Base-by-base conservation (phyloP, 2,329 filamentous ascomycete genomes). In the Aspergillus luchuensis region DNA sequence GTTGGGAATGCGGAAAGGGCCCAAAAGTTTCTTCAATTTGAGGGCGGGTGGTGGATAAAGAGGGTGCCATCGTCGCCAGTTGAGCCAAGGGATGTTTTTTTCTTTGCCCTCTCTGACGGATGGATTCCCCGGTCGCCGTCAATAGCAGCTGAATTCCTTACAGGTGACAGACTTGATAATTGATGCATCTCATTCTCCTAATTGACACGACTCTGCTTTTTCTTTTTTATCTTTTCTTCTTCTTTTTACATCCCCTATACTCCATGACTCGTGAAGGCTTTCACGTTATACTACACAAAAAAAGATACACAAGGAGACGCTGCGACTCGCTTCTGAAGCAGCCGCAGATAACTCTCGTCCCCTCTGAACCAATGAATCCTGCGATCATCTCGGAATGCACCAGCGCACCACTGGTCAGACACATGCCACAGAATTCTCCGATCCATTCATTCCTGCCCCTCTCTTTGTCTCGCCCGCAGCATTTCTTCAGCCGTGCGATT, bases 371-470 rank as follows among this genome's bases (percentile, higher is more conserved):
- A 50, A 50, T 50, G 47, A 17, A 33, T 50, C 47, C 47, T 50
- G 47, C 47, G 47, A 33, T 50, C 47, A 33, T 19, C 25, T 56
- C 39, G 53, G 53, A 56, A 47, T 56, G 39, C 39, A 47, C 53
- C 53, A 33, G 53, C 39, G 30, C 23, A 28, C 33, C 6, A 45
- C 39, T 36, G n/a, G 39, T 33, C 39, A 56, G 53, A 43, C 41
- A 45, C 41, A 56, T 45, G 25, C 39, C 43, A 28, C 53, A 28
- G 53, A 56, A 45, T 23, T 47, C 51, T 39, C 36, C 53, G 39
- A 56, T 56, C 25, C 53, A 21, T 56, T 43, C 52, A 55, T 41
- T 45, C 38, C 23, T 53, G 7, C 47, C 50, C 36, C 52, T 56
- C 53, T 33, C 53, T 56, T 56, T 39, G 41, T 56, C 17, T 56